Percentiles rank a stretch among this genome's conserved stretches.
phyloP scores from a whole-genome alignment of 139 green algal species.

The Micromonas commoda region DNA sequence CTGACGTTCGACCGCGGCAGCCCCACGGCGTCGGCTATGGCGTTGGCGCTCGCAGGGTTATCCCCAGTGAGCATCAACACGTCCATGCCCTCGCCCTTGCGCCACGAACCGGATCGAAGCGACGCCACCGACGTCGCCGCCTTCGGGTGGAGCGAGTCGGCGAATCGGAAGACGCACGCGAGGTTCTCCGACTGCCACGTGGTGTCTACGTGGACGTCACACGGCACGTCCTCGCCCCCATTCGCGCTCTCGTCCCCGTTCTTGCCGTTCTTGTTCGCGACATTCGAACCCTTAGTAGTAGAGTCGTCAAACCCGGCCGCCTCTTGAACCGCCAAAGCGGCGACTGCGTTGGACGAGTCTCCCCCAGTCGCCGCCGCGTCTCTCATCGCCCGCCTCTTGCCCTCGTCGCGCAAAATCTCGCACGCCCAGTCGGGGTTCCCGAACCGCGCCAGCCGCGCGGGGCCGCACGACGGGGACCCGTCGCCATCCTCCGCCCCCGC shows the following conservation, averaged over 20 bases:
- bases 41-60: constrained; percentile 47
- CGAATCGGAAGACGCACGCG: constrained; percentile 48
- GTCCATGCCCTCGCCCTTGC: constrained; percentile 26
- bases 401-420: too few relatives aligned
- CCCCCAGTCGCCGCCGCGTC: too few relatives aligned
- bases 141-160: constrained; percentile 56
- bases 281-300: too few relatives aligned
- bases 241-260: background rate
- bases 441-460: background rate
- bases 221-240: background rate
- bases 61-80: constrained; percentile 68
- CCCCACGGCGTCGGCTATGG: constrained; percentile 51
- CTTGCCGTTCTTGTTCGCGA: too few relatives aligned
- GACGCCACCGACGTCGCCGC: constrained; percentile 46
- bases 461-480: background rate
- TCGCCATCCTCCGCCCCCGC: background rate
- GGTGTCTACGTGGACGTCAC: background rate
- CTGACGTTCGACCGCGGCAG: constrained; percentile 44
- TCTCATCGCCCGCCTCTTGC: too few relatives aligned
- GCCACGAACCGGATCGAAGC: constrained; percentile 43
- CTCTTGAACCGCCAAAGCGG: too few relatives aligned
- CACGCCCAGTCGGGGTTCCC: background rate
- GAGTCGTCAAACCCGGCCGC: too few relatives aligned
- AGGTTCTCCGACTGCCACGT: background rate
- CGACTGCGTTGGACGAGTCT: too few relatives aligned